A percentile compares a stretch with the other conserved stretches of the same genome.
These are phyloP conservation scores for Xylariaceae sp. DNA, from an alignment of 2,329 filamentous ascomycete species.

Conservation along the genomic window DNA sequence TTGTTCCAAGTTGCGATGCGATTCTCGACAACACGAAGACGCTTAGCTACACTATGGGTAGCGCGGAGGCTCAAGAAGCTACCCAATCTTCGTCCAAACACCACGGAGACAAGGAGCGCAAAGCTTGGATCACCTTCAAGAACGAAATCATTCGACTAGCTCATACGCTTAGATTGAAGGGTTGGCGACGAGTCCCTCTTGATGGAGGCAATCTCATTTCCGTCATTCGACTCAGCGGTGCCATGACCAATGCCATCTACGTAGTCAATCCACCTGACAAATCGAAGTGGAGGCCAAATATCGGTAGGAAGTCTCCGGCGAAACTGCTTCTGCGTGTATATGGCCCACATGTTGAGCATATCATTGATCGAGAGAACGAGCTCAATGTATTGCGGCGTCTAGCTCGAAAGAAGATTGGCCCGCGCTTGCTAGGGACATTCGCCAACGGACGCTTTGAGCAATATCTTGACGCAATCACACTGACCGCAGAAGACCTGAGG, in stretches of 20 bases:
- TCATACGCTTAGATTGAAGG: slow-evolving; percentile 85
- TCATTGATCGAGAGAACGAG: slow-evolving; percentile 91
- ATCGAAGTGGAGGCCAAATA: slow-evolving; percentile 39
- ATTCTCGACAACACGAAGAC: slow-evolving; percentile 88
- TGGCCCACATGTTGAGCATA: slow-evolving; percentile 88
- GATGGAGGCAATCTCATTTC: slow-evolving; percentile 64
- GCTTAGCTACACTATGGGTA: slow-evolving; percentile 65
- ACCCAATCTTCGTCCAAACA: slow-evolving; percentile 39
- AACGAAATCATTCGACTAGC: slow-evolving; percentile 84
- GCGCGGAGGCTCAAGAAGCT: slow-evolving; percentile 38
- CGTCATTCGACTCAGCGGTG: slow-evolving; percentile 79
- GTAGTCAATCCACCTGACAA: slow-evolving; percentile 79
- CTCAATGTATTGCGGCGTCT: slow-evolving; percentile 80
- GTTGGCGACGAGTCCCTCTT: slow-evolving; percentile 80
- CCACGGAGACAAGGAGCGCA: slow-evolving; percentile 61
- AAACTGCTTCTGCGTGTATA: slow-evolving; percentile 91
- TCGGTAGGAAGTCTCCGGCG: slow-evolving; percentile 42
- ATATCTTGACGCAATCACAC: slow-evolving; percentile 78
- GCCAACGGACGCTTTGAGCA: slow-evolving; percentile 94
- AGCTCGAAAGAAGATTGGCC: slow-evolving; percentile 88
- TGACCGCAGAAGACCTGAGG: slow-evolving; percentile 73
- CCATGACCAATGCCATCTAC: slow-evolving; percentile 94
- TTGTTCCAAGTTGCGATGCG: slow-evolving; percentile 83
- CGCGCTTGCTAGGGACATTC: slow-evolving; percentile 86
- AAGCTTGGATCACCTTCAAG: slow-evolving; percentile 84